A percentile compares a stretch with the other conserved stretches of the same genome.
Evolutionary conservation across 1,139 yeast genomes (phyloP).

Genomic region (Yamadazyma friedrichii): DNA sequence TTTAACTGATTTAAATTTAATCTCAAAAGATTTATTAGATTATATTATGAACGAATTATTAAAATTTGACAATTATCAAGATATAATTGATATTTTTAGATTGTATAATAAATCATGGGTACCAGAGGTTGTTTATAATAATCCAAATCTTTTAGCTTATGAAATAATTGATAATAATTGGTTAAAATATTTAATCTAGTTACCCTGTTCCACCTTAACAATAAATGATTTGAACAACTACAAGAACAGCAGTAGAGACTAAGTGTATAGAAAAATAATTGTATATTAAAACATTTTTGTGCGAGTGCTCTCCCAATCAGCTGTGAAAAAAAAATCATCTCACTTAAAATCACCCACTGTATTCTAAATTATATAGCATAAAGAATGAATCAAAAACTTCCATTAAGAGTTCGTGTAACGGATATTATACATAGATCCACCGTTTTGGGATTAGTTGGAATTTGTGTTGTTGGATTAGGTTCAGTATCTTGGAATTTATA

Average conservation of each 20-base stretch:
- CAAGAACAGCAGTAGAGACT: no score
- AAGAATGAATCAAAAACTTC: constrained; percentile 34
- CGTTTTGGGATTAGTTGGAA: constrained; percentile 73
- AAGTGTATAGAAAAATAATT: neutral
- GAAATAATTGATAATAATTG: constrained; percentile 36
- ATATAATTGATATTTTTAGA: constrained; percentile 32
- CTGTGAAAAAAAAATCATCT: constrained; percentile 3
- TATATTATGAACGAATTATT: constrained; percentile 29
- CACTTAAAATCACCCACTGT: neutral
- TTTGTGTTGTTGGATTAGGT: constrained; percentile 48
- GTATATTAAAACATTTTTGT: neutral
- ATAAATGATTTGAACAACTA: no score
- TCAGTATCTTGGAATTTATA: constrained; percentile 64
- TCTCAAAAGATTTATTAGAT: constrained; percentile 24
- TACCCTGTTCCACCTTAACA: no score
- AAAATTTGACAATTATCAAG: constrained; percentile 20
- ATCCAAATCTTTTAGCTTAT: constrained; percentile 40
- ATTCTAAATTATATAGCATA: no score
- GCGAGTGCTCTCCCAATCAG: neutral
- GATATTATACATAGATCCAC: constrained; percentile 84
- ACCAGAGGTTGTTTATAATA: constrained; percentile 40
- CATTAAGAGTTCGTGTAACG: constrained; percentile 54
- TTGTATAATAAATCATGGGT: constrained; percentile 43
- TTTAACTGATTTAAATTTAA: constrained; percentile 22
- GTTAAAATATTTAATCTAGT: constrained; percentile 39